A percentile compares a stretch with the other conserved stretches of the same genome.
phyloP scores from a whole-genome alignment of 495 filamentous ascomycete genomes.

The Lepraria neglecta region DNA sequence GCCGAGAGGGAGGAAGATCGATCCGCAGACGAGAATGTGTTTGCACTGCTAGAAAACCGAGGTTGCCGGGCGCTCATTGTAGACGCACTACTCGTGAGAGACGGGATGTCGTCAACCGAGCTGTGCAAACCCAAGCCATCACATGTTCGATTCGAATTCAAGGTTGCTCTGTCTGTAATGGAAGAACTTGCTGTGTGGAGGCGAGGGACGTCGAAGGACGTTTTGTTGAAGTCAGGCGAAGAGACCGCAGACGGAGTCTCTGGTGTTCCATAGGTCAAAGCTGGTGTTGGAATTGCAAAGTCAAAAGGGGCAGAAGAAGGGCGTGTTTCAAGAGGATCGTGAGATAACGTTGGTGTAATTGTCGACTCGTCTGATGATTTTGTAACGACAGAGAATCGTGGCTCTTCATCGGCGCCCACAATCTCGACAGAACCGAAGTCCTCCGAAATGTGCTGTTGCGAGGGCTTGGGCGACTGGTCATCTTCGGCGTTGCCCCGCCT shows the following conservation, averaged over 20 bases:
- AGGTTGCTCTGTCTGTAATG: slow-evolving; percentile 58
- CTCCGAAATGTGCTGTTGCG: neutral
- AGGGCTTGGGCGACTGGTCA: neutral
- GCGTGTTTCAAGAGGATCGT: slow-evolving; percentile 40
- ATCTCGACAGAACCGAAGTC: slow-evolving; percentile 33
- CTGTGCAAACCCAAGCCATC: slow-evolving; percentile 60
- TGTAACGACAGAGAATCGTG: slow-evolving; percentile 38
- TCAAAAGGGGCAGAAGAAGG: slow-evolving; percentile 50
- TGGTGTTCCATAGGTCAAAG: slow-evolving; percentile 24
- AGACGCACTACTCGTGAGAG: slow-evolving; percentile 77
- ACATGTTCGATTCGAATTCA: slow-evolving; percentile 44
- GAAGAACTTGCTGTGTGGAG: slow-evolving; percentile 67
- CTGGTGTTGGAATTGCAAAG: slow-evolving; percentile 33
- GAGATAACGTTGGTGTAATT: slow-evolving; percentile 43
- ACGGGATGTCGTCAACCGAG: slow-evolving; percentile 82
- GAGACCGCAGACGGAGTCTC: slow-evolving; percentile 33
- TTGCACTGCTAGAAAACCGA: slow-evolving; percentile 44
- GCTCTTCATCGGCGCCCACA: slow-evolving; percentile 39
- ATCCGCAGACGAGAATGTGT: slow-evolving; percentile 47
- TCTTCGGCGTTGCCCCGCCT: slow-evolving; percentile 27
- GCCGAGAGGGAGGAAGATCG: slow-evolving; percentile 65
- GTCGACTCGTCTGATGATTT: slow-evolving; percentile 50
- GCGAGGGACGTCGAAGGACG: slow-evolving; percentile 63
- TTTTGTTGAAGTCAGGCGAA: slow-evolving; percentile 30
- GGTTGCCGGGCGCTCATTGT: slow-evolving; percentile 57